Base-by-base conservation (phyloP, 2,329 filamentous ascomycete species). In the Dendrostoma leiphaemia region DNA sequence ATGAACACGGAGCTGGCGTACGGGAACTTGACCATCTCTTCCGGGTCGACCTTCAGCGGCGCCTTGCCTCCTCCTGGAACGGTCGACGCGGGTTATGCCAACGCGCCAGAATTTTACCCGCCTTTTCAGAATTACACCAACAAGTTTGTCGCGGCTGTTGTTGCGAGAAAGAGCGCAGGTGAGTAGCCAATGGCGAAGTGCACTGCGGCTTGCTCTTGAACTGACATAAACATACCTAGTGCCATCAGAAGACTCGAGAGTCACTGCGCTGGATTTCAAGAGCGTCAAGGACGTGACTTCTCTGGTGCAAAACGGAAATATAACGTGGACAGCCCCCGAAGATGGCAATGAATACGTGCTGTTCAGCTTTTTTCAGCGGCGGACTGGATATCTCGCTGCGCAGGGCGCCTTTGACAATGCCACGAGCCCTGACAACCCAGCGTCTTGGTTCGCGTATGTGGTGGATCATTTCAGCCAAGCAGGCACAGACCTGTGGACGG, bases 381-480 rank as follows among this genome's bases (percentile, higher is more conserved):
- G 50, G 2, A 52, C 50, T 3, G 50, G 50, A n/a, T 52, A 52
- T 15, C 50, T 52, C 10, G 50, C 41, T 31, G 43, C 50, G 4
- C 50, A 52, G 21, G 50, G 50, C 15, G 50, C 50, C 15, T 52
- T 52, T 32, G 24, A 52, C 26, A 52, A 52, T 21, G 50, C 50
- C 24, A 52, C 50, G 31, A 13, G 38, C 31, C 50, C 50, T 26
- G n/a, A 38, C 24, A 52, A 52, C 10, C 50, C 50, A 31, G 50
- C 50, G 13, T 52, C 50, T 9, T 52, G 50, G 50, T 52, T 52
- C 12, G 50, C 50, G 17, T 52, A 52, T 12, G 34, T 40, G 7
- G 50, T 52, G 6, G 50, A 52, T 26, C 50, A 52, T 24, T 52
- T 52, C n/a, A 52, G 50, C 19, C 50, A 52, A 13, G 41, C 43